phyloP scores from a whole-genome alignment of 805 yeast genomes.

The Priceomyces medius region DNA sequence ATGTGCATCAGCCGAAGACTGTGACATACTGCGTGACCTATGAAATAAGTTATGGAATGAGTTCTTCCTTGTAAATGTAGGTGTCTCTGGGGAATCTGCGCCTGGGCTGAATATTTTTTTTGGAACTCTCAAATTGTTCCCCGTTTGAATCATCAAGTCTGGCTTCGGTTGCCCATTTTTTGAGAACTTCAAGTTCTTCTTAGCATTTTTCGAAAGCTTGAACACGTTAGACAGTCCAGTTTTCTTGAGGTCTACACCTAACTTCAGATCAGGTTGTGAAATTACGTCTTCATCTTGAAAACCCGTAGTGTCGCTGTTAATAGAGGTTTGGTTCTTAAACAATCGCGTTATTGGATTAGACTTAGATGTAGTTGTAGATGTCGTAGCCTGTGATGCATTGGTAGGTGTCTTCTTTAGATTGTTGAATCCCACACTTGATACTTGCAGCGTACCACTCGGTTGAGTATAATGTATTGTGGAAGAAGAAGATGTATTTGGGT shows the following conservation, averaged over 20 bases:
- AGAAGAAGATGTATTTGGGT: conserved; percentile 11
- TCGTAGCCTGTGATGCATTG: conserved; percentile 24
- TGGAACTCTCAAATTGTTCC: conserved; percentile 21
- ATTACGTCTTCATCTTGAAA: conserved; percentile 13
- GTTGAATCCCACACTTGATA: conserved; percentile 32
- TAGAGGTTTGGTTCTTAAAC: conserved; percentile 29
- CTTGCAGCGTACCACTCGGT: conserved; percentile 13
- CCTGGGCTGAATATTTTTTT: conserved; percentile 21
- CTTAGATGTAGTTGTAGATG: conserved; percentile 21
- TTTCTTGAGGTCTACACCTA: conserved; percentile 7
- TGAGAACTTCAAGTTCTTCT: conserved; percentile 11
- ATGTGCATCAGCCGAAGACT: conserved; percentile 9
- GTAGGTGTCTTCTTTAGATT: conserved; percentile 31
- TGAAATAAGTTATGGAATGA: conserved; percentile 36
- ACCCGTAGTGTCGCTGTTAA: conserved; percentile 11
- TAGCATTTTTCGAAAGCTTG: conserved; percentile 10
- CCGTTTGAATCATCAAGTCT: conserved; percentile 34
- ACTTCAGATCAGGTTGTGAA: conserved; percentile 4
- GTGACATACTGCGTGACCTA: conserved; percentile 19
- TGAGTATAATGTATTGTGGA: conserved; percentile 9
- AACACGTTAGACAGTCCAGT: conserved; percentile 9
- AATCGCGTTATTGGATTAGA: conserved; percentile 29
- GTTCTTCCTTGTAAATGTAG: conserved; percentile 15
- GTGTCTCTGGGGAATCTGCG: conserved; percentile 13
- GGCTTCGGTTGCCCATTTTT: conserved; percentile 16